Conservation (phyloP, 208 protist species). For the Acanthamoeba triangularis region DNA sequence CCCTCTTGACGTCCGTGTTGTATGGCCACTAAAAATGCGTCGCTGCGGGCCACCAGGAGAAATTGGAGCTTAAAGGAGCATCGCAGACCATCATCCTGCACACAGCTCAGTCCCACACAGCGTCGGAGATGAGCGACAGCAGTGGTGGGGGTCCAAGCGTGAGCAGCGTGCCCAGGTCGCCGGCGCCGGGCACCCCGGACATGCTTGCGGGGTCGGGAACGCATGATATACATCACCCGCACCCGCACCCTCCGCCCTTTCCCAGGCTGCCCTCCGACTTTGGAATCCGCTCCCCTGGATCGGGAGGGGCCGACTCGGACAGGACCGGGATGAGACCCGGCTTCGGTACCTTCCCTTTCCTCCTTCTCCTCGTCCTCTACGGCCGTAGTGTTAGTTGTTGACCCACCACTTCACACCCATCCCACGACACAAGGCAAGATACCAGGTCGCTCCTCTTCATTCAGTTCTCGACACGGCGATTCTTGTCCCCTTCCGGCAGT, state of each 20-base stretch:
- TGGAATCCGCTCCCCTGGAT: background rate
- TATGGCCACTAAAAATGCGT: background rate
- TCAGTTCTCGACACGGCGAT: background rate
- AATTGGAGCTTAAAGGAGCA: background rate
- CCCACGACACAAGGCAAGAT: background rate
- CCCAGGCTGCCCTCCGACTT: background rate
- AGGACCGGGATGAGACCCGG: background rate
- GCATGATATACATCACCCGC: background rate
- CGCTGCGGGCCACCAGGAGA: background rate
- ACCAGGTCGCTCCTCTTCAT: background rate
- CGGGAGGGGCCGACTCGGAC: background rate
- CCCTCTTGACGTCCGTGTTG: too few species aligned
- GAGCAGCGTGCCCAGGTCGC: background rate
- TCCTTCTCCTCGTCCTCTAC: too few species aligned
- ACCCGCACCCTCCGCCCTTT: background rate
- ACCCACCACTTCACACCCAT: background rate
- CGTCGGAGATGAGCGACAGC: background rate
- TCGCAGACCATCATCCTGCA: conserved; percentile 14
- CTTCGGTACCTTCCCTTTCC: background rate
- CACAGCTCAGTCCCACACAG: background rate
- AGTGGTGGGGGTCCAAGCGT: background rate
- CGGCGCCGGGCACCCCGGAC: background rate
- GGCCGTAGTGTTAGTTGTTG: too few species aligned
- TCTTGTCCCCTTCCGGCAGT: background rate
- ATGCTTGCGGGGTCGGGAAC: background rate